phyloP scores from a whole-genome alignment of 148 eudicot genomes.

The Cornus florida region DNA sequence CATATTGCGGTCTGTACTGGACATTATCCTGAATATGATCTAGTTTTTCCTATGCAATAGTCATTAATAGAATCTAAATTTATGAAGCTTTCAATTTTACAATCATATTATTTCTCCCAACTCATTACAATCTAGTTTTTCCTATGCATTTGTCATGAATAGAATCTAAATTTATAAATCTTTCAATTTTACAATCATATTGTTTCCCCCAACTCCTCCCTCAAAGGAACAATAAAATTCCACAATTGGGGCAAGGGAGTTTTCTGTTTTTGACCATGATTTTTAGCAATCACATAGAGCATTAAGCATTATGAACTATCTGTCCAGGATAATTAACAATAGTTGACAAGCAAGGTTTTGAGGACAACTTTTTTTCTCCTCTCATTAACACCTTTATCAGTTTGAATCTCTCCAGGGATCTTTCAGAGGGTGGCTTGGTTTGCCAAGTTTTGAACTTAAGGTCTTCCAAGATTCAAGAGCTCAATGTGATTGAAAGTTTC shows the following conservation, averaged over 20 bases:
- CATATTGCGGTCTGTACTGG: slow-evolving; percentile 44
- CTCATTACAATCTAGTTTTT: background rate
- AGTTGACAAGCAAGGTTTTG: background rate
- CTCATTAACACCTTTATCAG: background rate
- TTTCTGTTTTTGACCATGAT: background rate
- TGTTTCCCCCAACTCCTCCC: background rate
- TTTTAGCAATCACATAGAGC: background rate
- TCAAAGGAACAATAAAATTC: background rate
- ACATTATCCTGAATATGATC: slow-evolving; percentile 1
- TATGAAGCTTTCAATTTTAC: background rate
- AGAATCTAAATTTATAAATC: background rate
- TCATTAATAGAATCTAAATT: background rate
- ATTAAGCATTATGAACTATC: background rate
- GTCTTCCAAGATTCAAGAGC: slow-evolving; percentile 45
- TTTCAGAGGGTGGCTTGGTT: slow-evolving; percentile 44
- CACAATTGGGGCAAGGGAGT: background rate
- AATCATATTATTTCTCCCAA: background rate
- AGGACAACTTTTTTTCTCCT: background rate
- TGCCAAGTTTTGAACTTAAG: slow-evolving; percentile 53
- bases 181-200: background rate
- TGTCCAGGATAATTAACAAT: background rate
- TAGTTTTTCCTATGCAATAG: background rate
- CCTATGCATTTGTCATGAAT: background rate
- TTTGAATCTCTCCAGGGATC: slow-evolving; percentile 36
- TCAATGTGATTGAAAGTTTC: slow-evolving; percentile 51